Percentiles rank a stretch among this genome's conserved stretches.
Evolutionary conservation across 768 basidiomycete genomes (phyloP).

Genomic region (Tylopilus felleus): DNA sequence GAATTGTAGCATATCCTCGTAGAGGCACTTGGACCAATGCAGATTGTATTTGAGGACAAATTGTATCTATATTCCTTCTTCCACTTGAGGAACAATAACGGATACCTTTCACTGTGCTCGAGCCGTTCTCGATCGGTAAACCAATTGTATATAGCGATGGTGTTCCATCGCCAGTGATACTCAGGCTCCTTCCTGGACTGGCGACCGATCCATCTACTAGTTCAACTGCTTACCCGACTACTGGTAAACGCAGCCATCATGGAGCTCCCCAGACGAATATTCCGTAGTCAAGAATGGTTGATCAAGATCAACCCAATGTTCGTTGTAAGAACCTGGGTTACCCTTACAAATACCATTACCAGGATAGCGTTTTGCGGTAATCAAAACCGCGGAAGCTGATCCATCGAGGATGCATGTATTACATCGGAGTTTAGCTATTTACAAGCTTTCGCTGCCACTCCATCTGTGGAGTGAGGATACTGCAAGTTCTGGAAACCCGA

Average conservation of each 20-base stretch:
- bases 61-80: no score
- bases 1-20: not conserved
- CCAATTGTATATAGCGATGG: no score
- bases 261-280: not conserved
- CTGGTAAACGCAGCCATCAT: no score
- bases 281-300: not conserved
- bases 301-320: not conserved
- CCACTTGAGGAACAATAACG: no score
- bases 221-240: no score
- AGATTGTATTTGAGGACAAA: not conserved
- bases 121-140: no score
- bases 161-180: no score
- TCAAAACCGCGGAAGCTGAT: not conserved
- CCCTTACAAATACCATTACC: not conserved
- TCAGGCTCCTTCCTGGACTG: no score
- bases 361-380: not conserved
- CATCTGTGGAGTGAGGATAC: not conserved
- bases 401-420: not conserved
- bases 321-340: not conserved
- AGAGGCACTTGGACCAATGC: not conserved
- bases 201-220: no score
- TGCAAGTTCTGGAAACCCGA: not conserved
- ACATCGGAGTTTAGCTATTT: not conserved
- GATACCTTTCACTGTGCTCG: no score
- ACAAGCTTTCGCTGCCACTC: not conserved